phyloP scores from a whole-genome alignment of 345 rosid genomes.

The Eucalyptus guilfoylei region DNA sequence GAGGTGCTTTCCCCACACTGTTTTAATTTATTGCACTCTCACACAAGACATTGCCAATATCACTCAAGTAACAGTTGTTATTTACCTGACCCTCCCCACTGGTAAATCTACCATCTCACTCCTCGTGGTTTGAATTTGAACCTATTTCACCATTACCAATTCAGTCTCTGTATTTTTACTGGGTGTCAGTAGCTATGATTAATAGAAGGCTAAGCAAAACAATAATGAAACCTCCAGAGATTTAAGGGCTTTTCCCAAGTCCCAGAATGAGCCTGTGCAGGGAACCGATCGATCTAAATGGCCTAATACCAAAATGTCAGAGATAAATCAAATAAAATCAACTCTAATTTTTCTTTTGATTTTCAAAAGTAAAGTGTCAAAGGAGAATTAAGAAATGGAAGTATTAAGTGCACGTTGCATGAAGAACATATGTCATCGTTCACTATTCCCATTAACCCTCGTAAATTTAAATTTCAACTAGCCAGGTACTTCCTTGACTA shows the following conservation, averaged over 20 bases:
- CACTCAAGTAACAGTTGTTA: background rate
- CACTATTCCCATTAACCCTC: background rate
- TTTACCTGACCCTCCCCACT: background rate
- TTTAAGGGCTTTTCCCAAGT: background rate
- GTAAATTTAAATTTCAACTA: background rate
- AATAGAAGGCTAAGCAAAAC: background rate
- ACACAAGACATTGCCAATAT: background rate
- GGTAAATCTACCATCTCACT: background rate
- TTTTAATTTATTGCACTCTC: background rate
- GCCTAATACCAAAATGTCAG: background rate
- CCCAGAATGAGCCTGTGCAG: background rate
- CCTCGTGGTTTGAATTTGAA: background rate
- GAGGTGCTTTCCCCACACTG: background rate
- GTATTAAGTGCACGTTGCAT: background rate
- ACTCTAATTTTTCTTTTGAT: background rate
- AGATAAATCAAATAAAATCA: background rate
- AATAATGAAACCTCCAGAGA: background rate
- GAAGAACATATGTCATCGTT: background rate
- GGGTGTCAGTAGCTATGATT: background rate
- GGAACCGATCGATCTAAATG: background rate
- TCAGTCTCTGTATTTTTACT: background rate
- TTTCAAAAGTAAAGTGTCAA: background rate
- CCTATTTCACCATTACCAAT: background rate
- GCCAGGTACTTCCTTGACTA: background rate
- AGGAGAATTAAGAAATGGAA: background rate